Evolutionary conservation across 2,329 filamentous ascomycete species (phyloP).

Genomic region (Nigrospora sphaerica): DNA sequence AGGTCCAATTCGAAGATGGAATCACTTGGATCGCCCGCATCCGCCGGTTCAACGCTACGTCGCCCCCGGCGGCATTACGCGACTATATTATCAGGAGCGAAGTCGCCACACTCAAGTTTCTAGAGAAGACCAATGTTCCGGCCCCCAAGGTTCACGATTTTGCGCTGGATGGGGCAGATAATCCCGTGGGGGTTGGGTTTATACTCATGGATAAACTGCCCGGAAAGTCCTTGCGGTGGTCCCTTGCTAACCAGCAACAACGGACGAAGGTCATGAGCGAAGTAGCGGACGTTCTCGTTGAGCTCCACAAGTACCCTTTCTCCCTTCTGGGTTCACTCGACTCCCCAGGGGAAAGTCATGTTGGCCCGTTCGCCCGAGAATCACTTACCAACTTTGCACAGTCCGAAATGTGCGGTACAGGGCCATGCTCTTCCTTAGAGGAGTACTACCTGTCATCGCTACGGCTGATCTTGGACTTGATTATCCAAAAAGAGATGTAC

Average conservation of each 20-base stretch:
- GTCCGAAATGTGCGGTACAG: conserved; percentile 18
- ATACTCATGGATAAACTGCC: conserved; percentile 35
- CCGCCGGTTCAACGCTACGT: conserved; percentile 30
- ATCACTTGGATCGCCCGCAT: conserved; percentile 34
- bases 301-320: conserved; percentile 29
- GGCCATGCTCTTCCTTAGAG: conserved; percentile 25
- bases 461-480: conserved; percentile 27
- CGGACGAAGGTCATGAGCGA: conserved; percentile 26
- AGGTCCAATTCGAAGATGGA: conserved; percentile 33
- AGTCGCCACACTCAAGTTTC: conserved; percentile 31
- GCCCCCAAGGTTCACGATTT: conserved; percentile 30
- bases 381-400: conserved; percentile 25
- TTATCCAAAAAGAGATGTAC: conserved; percentile 27
- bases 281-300: conserved; percentile 27
- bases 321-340: conserved; percentile 26
- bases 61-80: conserved; percentile 23
- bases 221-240: conserved; percentile 28
- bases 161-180: conserved; percentile 17
- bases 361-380: conserved; percentile 29
- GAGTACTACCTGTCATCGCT: conserved; percentile 28
- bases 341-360: conserved; percentile 13
- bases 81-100: conserved; percentile 32
- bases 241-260: conserved; percentile 22
- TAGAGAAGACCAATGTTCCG: conserved; percentile 26
- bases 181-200: conserved; percentile 29